These are phyloP conservation scores for Didymella lethalis DNA, from an alignment of 2,329 filamentous ascomycete genomes.

Conservation along the genomic window DNA sequence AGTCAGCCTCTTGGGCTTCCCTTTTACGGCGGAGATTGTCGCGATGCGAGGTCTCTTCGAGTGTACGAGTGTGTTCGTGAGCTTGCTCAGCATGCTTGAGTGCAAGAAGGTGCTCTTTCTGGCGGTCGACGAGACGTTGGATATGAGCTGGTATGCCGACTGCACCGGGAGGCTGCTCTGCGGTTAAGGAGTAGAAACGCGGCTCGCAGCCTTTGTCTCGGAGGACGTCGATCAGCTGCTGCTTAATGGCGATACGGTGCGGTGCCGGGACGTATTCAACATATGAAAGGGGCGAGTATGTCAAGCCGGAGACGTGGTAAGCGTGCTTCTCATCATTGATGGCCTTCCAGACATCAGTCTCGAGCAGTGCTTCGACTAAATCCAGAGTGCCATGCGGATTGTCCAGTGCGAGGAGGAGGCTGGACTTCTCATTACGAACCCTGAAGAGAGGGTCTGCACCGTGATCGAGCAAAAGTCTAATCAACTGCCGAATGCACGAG, in stretches of 20 bases:
- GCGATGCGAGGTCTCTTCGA: conserved; percentile 42
- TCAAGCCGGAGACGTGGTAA: conserved; percentile 57
- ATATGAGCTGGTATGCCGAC: conserved; percentile 44
- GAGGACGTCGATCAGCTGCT: conserved; percentile 40
- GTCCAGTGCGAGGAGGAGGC: conserved; percentile 66
- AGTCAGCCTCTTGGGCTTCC: conserved; percentile 39
- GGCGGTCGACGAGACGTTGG: conserved; percentile 40
- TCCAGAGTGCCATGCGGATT: conserved; percentile 63
- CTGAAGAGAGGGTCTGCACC: conserved; percentile 64
- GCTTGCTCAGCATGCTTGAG: conserved; percentile 39
- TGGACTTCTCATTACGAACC: conserved; percentile 64
- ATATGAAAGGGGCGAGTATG: conserved; percentile 72
- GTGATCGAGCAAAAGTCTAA: conserved; percentile 64
- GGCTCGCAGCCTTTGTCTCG: conserved; percentile 46
- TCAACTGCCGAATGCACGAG: conserved; percentile 53
- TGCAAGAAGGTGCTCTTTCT: conserved; percentile 43
- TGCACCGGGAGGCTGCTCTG: conserved; percentile 50
- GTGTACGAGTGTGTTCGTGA: conserved; percentile 38
- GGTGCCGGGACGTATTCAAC: conserved; percentile 49
- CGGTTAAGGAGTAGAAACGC: conserved; percentile 46
- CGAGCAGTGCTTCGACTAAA: conserved; percentile 66
- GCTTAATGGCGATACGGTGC: conserved; percentile 29
- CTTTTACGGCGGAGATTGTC: conserved; percentile 39
- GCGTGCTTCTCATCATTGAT: conserved; percentile 66
- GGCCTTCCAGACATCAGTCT: conserved; percentile 70